Evolutionary conservation across 2,329 filamentous ascomycete genomes (phyloP).

Genomic region (Calonectria hongkongensis): DNA sequence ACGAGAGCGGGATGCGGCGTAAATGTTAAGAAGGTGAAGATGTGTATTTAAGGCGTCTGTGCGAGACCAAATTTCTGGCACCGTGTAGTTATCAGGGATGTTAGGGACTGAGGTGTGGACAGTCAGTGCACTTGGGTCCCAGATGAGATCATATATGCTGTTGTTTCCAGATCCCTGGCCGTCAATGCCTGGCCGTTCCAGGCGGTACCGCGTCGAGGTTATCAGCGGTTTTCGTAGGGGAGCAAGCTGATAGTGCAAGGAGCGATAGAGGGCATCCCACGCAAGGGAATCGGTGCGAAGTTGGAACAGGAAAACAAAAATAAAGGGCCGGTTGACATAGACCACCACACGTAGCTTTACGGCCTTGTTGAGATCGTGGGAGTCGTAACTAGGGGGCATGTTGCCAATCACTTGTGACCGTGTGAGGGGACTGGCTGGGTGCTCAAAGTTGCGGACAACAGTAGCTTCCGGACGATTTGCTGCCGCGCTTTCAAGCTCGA

Average conservation of each 20-base stretch:
- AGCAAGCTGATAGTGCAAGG: constrained; percentile 76
- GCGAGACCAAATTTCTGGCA: constrained; percentile 70
- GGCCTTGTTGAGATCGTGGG: constrained; percentile 72
- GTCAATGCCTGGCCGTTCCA: constrained; percentile 64
- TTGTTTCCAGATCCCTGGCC: constrained; percentile 54
- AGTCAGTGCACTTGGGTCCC: constrained; percentile 74
- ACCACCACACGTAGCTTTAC: constrained; percentile 80
- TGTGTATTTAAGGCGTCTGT: constrained; percentile 80
- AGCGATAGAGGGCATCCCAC: constrained; percentile 74
- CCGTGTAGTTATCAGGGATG: constrained; percentile 70
- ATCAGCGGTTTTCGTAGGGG: constrained; percentile 75
- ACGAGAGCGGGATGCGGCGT: constrained; percentile 64
- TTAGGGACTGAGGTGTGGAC: constrained; percentile 80
- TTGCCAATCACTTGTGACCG: constrained; percentile 60
- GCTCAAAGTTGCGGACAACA: constrained; percentile 66
- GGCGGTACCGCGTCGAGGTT: constrained; percentile 74
- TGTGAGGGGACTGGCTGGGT: constrained; percentile 59
- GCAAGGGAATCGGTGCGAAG: constrained; percentile 74
- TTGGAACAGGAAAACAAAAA: constrained; percentile 84
- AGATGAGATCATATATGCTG: constrained; percentile 77
- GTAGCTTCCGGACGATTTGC: constrained; percentile 65
- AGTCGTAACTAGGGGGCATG: constrained; percentile 57
- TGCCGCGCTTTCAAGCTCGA: constrained; percentile 74
- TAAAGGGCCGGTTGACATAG: constrained; percentile 84
- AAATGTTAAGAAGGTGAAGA: constrained; percentile 76